phyloP scores from a whole-genome alignment of 495 filamentous ascomycete species.

The Staphylotrichum tortipilum region DNA sequence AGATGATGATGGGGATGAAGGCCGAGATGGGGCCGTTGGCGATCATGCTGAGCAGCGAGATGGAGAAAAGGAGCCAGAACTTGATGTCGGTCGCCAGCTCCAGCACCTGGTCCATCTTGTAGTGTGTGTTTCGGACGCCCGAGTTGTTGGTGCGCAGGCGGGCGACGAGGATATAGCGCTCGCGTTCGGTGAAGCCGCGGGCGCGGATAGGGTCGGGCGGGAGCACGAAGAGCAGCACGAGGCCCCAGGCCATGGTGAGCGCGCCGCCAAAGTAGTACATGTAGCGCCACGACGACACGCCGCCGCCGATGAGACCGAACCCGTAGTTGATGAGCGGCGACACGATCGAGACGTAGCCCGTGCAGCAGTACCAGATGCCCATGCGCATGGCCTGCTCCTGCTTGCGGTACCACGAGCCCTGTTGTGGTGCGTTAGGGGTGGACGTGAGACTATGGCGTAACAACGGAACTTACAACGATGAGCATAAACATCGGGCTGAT shows the following conservation, averaged over 20 bases:
- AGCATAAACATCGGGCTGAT: slow-evolving; percentile 40
- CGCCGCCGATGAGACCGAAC: slow-evolving; percentile 40
- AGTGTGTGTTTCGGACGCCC: slow-evolving; percentile 34
- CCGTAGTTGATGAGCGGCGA: slow-evolving; percentile 44
- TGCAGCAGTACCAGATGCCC: slow-evolving; percentile 37
- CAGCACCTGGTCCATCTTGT: slow-evolving; percentile 39
- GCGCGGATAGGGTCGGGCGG: slow-evolving; percentile 33
- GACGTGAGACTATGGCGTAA: no score
- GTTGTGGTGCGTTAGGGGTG: no score
- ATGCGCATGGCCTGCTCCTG: slow-evolving; percentile 39
- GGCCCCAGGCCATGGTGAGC: slow-evolving; percentile 32
- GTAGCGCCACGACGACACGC: slow-evolving; percentile 32
- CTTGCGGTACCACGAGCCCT: slow-evolving; percentile 36
- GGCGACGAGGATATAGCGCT: slow-evolving; percentile 33
- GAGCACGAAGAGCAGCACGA: slow-evolving; percentile 30
- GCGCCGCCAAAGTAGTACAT: slow-evolving; percentile 35
- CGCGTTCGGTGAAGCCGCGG: slow-evolving; percentile 31
- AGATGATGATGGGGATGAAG: slow-evolving; percentile 32
- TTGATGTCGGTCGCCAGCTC: slow-evolving; percentile 38
- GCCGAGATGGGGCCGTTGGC: slow-evolving; percentile 37
- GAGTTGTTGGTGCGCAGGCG: slow-evolving; percentile 33
- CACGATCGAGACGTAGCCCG: slow-evolving; percentile 39
- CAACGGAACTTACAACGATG: slow-evolving; percentile 28
- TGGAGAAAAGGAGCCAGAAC: slow-evolving; percentile 32
- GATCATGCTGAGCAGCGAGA: slow-evolving; percentile 35